Base-by-base conservation (phyloP, 495 filamentous ascomycete genomes). In the Penicillium canescens region DNA sequence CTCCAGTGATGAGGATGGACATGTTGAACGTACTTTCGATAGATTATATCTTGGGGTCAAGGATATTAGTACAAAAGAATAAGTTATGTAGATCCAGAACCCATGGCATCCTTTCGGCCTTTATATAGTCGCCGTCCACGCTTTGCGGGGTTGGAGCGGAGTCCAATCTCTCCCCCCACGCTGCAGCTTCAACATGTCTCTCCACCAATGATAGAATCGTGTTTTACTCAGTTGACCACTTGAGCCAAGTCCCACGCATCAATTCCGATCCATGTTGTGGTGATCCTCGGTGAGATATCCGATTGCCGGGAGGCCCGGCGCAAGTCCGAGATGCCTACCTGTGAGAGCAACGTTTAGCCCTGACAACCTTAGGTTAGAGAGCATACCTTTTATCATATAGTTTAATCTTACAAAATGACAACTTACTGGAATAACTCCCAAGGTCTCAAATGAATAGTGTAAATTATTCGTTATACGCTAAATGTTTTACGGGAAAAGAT, bases 1-100 rank as follows among this genome's bases (percentile, higher is more conserved):
- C 87, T 39, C 87, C 87, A 28, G 86, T 89, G 64, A 90, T 85
- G 69, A 90, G 79, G 63, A 89, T 85, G 36, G 81, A 84, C 71
- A 83, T 83, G 46, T 37, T 56, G 42, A 48, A 37, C 1, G 46
- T 23, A 24, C 8, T 41, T 21, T 38, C 46, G 7, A 49, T 39
- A 2, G n/a, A n/a, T 55, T 59, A 52, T 59, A 59, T 59, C 6
- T 31, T 31, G 2, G 11, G 24, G 48, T 12, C 1, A 33, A 24
- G 36, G 11, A 26, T 39, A 39, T 50, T 13, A 48, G 37, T 13
- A 37, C 41, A 46, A 37, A 46, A 31, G 18, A 16, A 36, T 12
- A 47, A 28, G 13, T 5, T 12, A 34, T 34, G 14, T 6, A 16
- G 28, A 14, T 4, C 26, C 10, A 33, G 24, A 28, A 28, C 7